Base-by-base conservation (phyloP, 164 flowering plant genomes). In the Houttuynia cordata region DNA sequence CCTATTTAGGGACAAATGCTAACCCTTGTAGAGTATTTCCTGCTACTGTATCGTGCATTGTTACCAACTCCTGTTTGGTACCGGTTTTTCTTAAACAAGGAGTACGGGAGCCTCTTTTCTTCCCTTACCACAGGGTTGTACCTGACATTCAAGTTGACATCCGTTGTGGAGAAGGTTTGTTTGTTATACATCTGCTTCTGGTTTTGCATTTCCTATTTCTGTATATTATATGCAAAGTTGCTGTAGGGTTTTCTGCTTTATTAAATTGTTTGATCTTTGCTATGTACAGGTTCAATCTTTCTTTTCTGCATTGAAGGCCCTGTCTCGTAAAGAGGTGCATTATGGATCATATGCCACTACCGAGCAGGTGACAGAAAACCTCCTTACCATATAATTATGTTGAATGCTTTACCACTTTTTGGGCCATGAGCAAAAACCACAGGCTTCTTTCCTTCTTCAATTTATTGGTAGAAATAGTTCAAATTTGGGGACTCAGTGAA, bases 1-100 rank as follows among this genome's bases (percentile, higher is more conserved):
- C 0, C 20, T 62, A 70, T 70, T 4, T 76, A 91, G 97, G 99
- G 99, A 53, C 99, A 91, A 80, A 73, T 88, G 94, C 86, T 94
- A 34, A 94, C 99, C 25, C 67, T 94, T 64, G 85, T 94, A 53
- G 99, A 94, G 69, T 94, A 94, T 73, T 56, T 85, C n/a, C 73
- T 94, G 64, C 76, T 94, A 62, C 74, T 94, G 40, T 94, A 91
- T 60, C 99, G 97, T 70, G 88, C 97, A 22, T 79, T 94, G 71
- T 69, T 94, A 67, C 97, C 99, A 39, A 76, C 99, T 42, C 97
- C 99, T 41, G 99, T 94, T 30, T 94, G 99, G 99, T 94, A 94
- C 59, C 86, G 96, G 17, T 94, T 94, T 75, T 94, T 91, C 80
- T 77, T 91, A 76, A 91, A 94, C 84, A 94, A 94, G 73, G 97